Conservation (phyloP, 352 stramenopile genomes). For the Globisporangium spinosum region DNA sequence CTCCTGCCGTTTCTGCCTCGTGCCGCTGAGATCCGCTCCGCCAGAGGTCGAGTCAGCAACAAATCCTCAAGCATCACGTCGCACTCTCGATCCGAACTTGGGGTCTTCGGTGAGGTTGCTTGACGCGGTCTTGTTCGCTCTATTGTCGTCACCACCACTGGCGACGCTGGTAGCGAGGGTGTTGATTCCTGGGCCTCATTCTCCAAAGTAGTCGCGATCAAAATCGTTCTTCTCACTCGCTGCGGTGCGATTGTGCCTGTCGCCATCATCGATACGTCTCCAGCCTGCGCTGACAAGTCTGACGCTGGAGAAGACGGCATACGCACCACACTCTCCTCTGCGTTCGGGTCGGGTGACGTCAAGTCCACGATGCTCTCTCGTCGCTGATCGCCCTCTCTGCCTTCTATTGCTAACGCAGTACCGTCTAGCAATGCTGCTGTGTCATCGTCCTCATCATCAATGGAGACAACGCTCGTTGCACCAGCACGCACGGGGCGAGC, state of each 20-base stretch:
- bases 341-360: conserved; percentile 24
- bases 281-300: no score
- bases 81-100: conserved; percentile 14
- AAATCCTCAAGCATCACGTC: conserved; percentile 15
- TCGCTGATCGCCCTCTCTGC: not conserved
- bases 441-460: not conserved
- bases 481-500: not conserved
- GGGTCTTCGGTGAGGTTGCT: not conserved
- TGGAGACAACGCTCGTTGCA: conserved; percentile 7
- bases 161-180: not conserved
- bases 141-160: not conserved
- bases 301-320: no score
- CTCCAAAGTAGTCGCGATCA: conserved; percentile 1
- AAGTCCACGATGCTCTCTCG: conserved; percentile 42
- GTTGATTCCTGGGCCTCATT: not conserved
- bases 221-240: conserved; percentile 8
- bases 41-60: conserved; percentile 6
- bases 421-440: not conserved
- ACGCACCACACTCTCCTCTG: no score
- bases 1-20: not conserved
- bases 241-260: not conserved
- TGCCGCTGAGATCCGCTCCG: conserved; percentile 12
- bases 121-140: not conserved
- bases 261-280: no score
- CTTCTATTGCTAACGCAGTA: not conserved